A percentile compares a stretch with the other conserved stretches of the same genome.
phyloP scores from a whole-genome alignment of 495 filamentous ascomycete species.

The Recurvomyces mirabilis region DNA sequence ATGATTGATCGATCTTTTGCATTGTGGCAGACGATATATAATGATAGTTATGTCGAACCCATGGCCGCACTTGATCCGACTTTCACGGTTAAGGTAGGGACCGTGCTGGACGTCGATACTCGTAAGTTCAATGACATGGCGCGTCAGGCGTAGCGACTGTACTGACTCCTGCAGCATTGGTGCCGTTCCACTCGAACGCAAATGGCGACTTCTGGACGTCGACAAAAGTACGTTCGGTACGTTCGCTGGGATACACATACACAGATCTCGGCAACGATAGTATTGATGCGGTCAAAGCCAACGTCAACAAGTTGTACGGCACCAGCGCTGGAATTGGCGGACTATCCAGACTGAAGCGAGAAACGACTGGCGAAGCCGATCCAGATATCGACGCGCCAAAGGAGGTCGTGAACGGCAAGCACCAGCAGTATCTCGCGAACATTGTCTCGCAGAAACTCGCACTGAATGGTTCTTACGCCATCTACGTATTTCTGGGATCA shows the following conservation, averaged over 20 bases:
- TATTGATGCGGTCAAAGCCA: slow-evolving; percentile 29
- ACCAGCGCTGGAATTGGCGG: slow-evolving; percentile 14
- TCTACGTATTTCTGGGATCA: slow-evolving; percentile 51
- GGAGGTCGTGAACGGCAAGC: slow-evolving; percentile 17
- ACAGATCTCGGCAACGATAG: slow-evolving; percentile 37
- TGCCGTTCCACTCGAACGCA: slow-evolving; percentile 34
- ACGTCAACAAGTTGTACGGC: slow-evolving; percentile 47
- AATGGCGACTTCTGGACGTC: slow-evolving; percentile 34
- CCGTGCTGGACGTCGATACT: slow-evolving; percentile 27
- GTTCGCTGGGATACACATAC: slow-evolving; percentile 49
- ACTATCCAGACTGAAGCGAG: slow-evolving; percentile 8
- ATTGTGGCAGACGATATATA: slow-evolving; percentile 61
- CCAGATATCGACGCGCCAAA: background rate
- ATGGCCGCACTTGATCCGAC: slow-evolving; percentile 36
- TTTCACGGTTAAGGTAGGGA: slow-evolving; percentile 39
- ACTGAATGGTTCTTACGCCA: slow-evolving; percentile 42
- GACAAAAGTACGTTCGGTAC: slow-evolving; percentile 20
- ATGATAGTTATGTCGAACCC: slow-evolving; percentile 44
- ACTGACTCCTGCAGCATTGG: slow-evolving; percentile 28
- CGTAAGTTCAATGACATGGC: too few species aligned
- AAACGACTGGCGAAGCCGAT: background rate
- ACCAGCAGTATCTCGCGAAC: slow-evolving; percentile 52
- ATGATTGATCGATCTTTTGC: slow-evolving; percentile 60
- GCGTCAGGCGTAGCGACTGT: too few species aligned
- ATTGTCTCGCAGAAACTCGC: slow-evolving; percentile 46